These are phyloP conservation scores for Extremus antarcticus DNA, from an alignment of 495 filamentous ascomycete species.

Conservation along the genomic window DNA sequence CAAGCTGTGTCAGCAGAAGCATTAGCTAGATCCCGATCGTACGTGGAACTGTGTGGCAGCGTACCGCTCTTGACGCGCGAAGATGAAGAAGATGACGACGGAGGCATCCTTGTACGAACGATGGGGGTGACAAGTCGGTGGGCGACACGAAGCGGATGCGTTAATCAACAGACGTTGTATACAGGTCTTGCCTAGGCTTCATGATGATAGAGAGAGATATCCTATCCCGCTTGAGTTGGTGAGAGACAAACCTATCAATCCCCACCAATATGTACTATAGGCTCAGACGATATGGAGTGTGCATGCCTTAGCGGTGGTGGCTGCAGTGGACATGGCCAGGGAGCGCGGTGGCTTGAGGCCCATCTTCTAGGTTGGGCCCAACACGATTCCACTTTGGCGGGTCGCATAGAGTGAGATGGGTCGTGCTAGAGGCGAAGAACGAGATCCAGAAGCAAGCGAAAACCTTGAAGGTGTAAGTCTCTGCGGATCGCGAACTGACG, in stretches of 20 bases:
- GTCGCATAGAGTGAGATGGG: no score
- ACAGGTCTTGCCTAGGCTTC: no score
- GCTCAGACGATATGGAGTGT: neutral
- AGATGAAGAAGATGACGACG: neutral
- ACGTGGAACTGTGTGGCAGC: neutral
- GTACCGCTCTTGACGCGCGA: neutral
- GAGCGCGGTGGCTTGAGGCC: neutral
- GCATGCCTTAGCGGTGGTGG: neutral
- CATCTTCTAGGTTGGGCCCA: neutral
- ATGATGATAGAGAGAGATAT: no score
- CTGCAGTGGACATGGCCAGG: neutral
- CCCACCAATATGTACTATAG: neutral
- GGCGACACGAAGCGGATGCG: no score
- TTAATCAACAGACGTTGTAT: no score
- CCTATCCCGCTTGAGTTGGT: neutral
- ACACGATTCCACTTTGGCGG: no score
- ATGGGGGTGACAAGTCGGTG: no score
- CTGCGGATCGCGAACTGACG: neutral
- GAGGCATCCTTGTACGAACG: neutral
- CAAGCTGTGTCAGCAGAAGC: conserved; percentile 46
- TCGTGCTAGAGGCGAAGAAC: neutral
- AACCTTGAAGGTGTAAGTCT: neutral
- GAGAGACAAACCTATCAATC: neutral
- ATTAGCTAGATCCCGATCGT: neutral
- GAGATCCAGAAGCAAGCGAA: neutral